Evolutionary conservation across 1,139 yeast genomes (phyloP), one percentile per base, ranked within the genome.

Genomic region (Groenewaldozyma auringiensis): DNA sequence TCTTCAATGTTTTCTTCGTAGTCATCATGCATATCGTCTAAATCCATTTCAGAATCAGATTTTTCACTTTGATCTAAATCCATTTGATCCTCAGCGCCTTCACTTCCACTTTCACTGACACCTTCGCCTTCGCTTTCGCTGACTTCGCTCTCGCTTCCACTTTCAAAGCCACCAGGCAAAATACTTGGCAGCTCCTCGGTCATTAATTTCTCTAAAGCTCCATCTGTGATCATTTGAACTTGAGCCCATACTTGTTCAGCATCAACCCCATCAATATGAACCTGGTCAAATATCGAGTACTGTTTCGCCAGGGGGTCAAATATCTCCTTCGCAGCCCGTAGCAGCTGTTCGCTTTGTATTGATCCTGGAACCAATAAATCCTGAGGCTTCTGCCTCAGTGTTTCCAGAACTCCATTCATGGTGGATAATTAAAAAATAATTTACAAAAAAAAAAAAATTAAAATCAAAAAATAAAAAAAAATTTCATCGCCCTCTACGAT

Each of bases 171-270:
- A 3, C 21, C 35, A 16, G 58, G 29, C 16, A 35, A 20, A 18
- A 35, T 35, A 11, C n/a, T 9, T 20, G 38, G 59, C 17, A 59
- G 51, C 17, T 56, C 59, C 21, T 56, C 59, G 45, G 57, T 56
- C 63, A 81, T 57, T 45, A 84, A 67, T 46, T 71, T 71, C 40
- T 78, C 84, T 39, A 78, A 77, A 21, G 80, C 79, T 3, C 80
- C 81, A 48, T 83, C 92, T 40, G 87, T 71, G 25, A 92, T 82
- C 69, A 92, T 75, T 64, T 83, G 86, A 2, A 87, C 81, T 64
- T 92, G 97, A 45, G 94, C 95, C 86, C 89, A 92, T 0, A 92
- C 89, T 62, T 92, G 97, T 37, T 83, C 78, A 14, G 95, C 81
- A 62, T 86, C 96, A 48, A 92, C 70, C 1, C 96, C 97, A 45